Evolutionary conservation across 106 monocot species (phyloP).

Genomic region (Narthecium ossifragum): DNA sequence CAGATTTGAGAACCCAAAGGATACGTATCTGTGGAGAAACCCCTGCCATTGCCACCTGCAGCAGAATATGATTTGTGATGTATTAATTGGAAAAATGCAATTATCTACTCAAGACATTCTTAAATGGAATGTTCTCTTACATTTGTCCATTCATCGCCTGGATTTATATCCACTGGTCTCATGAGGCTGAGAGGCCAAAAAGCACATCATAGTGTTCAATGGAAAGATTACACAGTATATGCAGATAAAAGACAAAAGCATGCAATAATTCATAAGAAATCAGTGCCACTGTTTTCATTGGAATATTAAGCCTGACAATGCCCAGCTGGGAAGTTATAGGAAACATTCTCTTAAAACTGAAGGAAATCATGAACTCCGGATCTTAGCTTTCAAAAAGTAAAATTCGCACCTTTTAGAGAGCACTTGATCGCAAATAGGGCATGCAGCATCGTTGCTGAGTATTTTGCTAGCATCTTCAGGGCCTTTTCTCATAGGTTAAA

Average conservation of each 20-base stretch:
- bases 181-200: constrained; percentile 46
- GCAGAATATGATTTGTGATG: no score
- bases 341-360: background rate
- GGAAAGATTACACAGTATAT: background rate
- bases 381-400: background rate
- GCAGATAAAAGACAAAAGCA: background rate
- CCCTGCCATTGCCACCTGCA: constrained; percentile 85
- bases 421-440: constrained; percentile 96
- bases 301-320: background rate
- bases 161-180: constrained; percentile 86
- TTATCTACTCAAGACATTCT: no score
- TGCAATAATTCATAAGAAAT: no score
- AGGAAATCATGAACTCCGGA: background rate
- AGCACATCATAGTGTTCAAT: background rate
- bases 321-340: background rate
- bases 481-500: constrained; percentile 51
- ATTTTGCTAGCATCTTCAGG: constrained; percentile 92
- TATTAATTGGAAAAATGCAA: no score
- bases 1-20: constrained; percentile 5
- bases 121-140: constrained; percentile 59
- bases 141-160: constrained; percentile 93
- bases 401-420: constrained; percentile 76
- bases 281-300: no score
- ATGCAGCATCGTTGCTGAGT: constrained; percentile 81
- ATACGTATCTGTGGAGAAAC: constrained; percentile 51